Evolutionary conservation across 345 rosid species (phyloP).

Genomic region (Garcia nutans): DNA sequence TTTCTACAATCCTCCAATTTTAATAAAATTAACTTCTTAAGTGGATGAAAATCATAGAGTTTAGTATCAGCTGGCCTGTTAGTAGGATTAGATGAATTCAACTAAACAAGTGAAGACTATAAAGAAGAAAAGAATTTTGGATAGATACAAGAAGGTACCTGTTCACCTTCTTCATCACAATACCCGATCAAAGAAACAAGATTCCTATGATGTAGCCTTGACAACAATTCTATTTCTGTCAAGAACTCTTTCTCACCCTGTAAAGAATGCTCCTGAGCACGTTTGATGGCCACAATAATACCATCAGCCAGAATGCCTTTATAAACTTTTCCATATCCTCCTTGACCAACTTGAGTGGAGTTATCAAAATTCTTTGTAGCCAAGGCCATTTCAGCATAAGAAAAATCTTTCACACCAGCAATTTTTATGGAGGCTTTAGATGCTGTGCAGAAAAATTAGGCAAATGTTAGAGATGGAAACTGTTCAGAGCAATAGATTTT

Average conservation of each 20-base stretch:
- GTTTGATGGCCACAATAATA: constrained; percentile 78
- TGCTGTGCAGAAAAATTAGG: constrained; percentile 37
- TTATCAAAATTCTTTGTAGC: constrained; percentile 64
- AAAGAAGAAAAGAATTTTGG: background rate
- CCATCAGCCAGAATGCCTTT: constrained; percentile 74
- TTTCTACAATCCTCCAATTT: background rate
- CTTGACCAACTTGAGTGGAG: constrained; percentile 81
- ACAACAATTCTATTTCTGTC: constrained; percentile 82
- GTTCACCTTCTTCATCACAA: constrained; percentile 93
- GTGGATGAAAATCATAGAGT: background rate
- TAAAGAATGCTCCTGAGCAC: constrained; percentile 84
- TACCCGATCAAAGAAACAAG: constrained; percentile 86
- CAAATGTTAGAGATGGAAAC: constrained; percentile 12
- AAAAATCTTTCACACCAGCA: constrained; percentile 75
- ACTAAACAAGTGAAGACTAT: background rate
- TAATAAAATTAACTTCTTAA: background rate
- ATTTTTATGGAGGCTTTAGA: constrained; percentile 58
- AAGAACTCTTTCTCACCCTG: constrained; percentile 94
- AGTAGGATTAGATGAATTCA: background rate
- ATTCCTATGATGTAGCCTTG: constrained; percentile 90
- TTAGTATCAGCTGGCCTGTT: too few species aligned
- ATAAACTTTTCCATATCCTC: constrained; percentile 96
- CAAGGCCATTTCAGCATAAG: constrained; percentile 60
- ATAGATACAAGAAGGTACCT: constrained; percentile 42
- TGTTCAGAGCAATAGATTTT: background rate